Base-by-base conservation (phyloP, 1,284 basidiomycete species). In the Cutaneotrichosporon arboriforme region DNA sequence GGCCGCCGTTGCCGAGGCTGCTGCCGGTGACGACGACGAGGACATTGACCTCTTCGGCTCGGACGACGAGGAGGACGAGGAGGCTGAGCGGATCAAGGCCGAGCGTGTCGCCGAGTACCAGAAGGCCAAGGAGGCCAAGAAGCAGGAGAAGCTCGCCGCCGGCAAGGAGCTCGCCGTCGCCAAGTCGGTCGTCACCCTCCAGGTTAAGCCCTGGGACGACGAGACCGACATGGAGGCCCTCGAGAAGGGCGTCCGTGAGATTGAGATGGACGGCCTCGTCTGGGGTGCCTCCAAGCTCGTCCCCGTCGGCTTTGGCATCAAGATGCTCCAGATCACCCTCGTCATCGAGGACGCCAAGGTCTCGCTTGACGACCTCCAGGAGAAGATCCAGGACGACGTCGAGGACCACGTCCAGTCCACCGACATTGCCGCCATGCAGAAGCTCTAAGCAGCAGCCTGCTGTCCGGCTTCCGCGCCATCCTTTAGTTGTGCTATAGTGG, bases 131-230 rank as follows among this genome's bases (percentile, higher is more conserved):
- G 90, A 90, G 26, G 81, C 79, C 72, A 97, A 97, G 81, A 84
- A 86, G 62, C 68, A 69, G 52, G 77, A 77, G 66, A 78, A 77
- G 65, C 63, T 72, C 39, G 74, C 78, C 46, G 69, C 73, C 49
- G 73, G 72, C 55, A 91, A 92, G 80, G 80, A 85, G 44, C 77
- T 73, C 50, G 73, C 68, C 52, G 74, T 84, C 57, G 92, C 91
- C 72, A 97, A 97, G 89, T 91, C 60, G 48, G 79, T 79, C 52
- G 74, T 75, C 56, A 98, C 96, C 51, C 79, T 97, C 67, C 92
- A 97, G 65, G 91, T 98, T 62, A 98, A 97, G 80, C 94, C 93
- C 45, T 94, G 93, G 94, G 94, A 98, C 75, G 93, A 97, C 76
- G 92, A 97, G 81, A 99, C 94, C 57, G 90, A 97, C 79, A 92